phyloP scores from a whole-genome alignment of 2,329 filamentous ascomycete genomes.

The Sporothrix dimorphospora region DNA sequence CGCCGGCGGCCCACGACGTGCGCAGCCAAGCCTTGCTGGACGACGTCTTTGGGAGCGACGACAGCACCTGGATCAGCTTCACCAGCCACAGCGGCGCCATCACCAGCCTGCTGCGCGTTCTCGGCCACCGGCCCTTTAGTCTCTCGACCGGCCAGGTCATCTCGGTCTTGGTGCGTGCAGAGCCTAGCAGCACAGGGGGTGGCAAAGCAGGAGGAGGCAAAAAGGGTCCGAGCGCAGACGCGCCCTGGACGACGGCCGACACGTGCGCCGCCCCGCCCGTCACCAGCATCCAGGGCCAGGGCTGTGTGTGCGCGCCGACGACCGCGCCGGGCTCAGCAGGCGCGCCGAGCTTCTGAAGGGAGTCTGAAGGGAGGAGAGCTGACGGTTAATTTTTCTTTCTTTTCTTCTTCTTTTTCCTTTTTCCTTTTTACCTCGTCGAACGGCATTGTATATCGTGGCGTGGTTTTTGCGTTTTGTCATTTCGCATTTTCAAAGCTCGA shows the following conservation, averaged over 20 bases:
- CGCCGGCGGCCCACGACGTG: slow-evolving; percentile 51
- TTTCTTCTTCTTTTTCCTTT: background rate
- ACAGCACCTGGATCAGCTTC: slow-evolving; percentile 59
- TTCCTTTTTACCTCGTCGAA: slow-evolving; percentile 5
- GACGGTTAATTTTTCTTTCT: no score
- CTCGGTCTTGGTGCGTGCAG: slow-evolving; percentile 66
- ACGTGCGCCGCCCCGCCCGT: slow-evolving; percentile 52
- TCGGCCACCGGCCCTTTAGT: slow-evolving; percentile 61
- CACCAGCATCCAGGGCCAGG: slow-evolving; percentile 45
- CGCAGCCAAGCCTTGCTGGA: slow-evolving; percentile 57
- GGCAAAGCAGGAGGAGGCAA: background rate
- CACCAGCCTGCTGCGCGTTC: slow-evolving; percentile 42
- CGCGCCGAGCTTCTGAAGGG: background rate
- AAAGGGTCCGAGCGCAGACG: slow-evolving; percentile 36
- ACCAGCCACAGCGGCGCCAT: slow-evolving; percentile 65
- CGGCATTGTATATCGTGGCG: background rate
- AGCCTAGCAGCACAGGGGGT: slow-evolving; percentile 37
- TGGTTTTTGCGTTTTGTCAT: background rate
- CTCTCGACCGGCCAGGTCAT: slow-evolving; percentile 70
- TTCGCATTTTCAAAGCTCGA: background rate
- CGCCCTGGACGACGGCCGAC: slow-evolving; percentile 45
- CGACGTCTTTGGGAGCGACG: slow-evolving; percentile 58
- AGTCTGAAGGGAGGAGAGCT: background rate
- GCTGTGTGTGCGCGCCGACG: slow-evolving; percentile 46
- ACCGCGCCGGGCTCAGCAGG: background rate